Base-by-base conservation (phyloP, 176 grass and related monocot species). In the Avena eriantha region DNA sequence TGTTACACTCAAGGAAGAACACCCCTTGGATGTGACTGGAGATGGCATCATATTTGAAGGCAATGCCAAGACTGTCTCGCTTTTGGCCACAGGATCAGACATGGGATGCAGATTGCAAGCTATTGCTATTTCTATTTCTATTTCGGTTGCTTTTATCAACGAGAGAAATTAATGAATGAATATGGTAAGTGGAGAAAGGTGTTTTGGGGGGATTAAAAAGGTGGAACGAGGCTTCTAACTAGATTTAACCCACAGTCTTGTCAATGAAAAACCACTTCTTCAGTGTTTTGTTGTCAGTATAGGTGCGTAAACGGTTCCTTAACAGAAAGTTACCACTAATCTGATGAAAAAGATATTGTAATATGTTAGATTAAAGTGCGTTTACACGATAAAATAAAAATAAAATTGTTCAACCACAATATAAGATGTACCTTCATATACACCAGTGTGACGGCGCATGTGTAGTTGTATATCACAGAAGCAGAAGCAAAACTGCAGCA, bases 191-290 rank as follows among this genome's bases (percentile, higher is more conserved):
- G 31, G 26, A 69, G 69, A 59, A 82, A 10, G 41, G 9, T 69
- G 36, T 77, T 24, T 23, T n/a, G 49, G 43, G 3, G 26, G 4
- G 26, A 47, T 73, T 64, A 41, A 86, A 82, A 76, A 35, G 16
- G 72, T 23, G 45, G n/a, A 56, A 73, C 8, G 48, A 14, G 69
- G 57, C 24, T 80, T 46, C 85, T 73, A 43, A 61, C 10, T 83
- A 17, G 29, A 55, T 75, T 91, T 69, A 95, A 51, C 91, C 93
- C 36, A 91, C 84, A 43, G 86, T 80, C 73, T 95, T 95, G 71
- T 95, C 91, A 69, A 95, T 91, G 55, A 91, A 93, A 87, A 93
- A 89, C 93, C 93, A 93, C 83, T 85, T 88, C 66, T 93, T 91
- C 46, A 93, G 41, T 82, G 91, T 93, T 81, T 95, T 93, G 36